Percentiles rank a stretch among this genome's conserved stretches.
Evolutionary conservation across 1,139 yeast species (phyloP).

Genomic region (Magnusiomyces paraingens): DNA sequence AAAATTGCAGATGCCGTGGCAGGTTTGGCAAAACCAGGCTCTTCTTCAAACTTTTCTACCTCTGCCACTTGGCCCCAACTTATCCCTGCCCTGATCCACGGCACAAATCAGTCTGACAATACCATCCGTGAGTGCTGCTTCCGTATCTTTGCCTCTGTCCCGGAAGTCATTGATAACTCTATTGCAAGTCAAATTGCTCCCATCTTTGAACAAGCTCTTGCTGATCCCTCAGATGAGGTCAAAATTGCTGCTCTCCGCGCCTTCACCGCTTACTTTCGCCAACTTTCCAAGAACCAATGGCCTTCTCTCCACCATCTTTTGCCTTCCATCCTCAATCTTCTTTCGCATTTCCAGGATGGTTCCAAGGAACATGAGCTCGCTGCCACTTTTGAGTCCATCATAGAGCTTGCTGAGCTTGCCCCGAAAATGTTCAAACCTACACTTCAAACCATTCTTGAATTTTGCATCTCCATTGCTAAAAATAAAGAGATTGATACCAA

Average conservation of each 20-base stretch:
- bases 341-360: slow-evolving; percentile 73
- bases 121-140: slow-evolving; percentile 85
- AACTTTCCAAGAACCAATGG: slow-evolving; percentile 75
- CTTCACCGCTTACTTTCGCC: slow-evolving; percentile 82
- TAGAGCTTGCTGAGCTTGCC: slow-evolving; percentile 86
- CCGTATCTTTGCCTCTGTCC: slow-evolving; percentile 80
- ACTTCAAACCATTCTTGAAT: slow-evolving; percentile 80
- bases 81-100: slow-evolving; percentile 66
- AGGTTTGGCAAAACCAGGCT: slow-evolving; percentile 56
- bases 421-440: slow-evolving; percentile 90
- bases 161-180: slow-evolving; percentile 57
- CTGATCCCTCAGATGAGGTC: slow-evolving; percentile 71
- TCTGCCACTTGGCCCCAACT: slow-evolving; percentile 62
- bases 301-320: slow-evolving; percentile 64
- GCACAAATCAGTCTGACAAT: slow-evolving; percentile 55
- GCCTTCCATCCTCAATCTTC: slow-evolving; percentile 76
- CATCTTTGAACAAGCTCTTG: slow-evolving; percentile 71
- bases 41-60: slow-evolving; percentile 14
- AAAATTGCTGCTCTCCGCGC: slow-evolving; percentile 90
- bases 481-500: slow-evolving; percentile 70
- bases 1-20: slow-evolving; percentile 92
- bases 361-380: slow-evolving; percentile 80
- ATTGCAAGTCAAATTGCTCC: slow-evolving; percentile 49
- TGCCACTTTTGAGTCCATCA: slow-evolving; percentile 78
- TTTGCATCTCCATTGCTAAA: slow-evolving; percentile 74